These are phyloP conservation scores for Sugiyamaella castrensis DNA, from an alignment of 1,139 yeast genomes.

Conservation along the genomic window DNA sequence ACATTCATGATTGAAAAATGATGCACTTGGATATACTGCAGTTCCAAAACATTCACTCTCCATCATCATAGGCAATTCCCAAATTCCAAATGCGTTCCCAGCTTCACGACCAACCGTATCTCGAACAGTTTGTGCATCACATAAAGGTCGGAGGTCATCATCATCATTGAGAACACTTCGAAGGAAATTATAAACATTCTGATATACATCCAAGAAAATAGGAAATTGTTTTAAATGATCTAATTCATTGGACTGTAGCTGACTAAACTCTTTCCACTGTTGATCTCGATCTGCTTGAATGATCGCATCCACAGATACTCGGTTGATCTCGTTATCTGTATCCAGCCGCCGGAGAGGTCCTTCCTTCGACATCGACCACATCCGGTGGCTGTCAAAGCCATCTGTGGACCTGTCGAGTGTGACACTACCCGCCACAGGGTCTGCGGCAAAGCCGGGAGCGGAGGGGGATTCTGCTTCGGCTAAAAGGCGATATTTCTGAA, in stretches of 20 bases:
- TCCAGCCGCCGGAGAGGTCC: neutral
- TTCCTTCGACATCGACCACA: too few species aligned
- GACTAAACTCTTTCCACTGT: slow-evolving; percentile 38
- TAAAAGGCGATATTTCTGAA: slow-evolving; percentile 19
- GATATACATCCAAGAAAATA: slow-evolving; percentile 49
- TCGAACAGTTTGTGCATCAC: slow-evolving; percentile 46
- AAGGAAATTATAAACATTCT: slow-evolving; percentile 51
- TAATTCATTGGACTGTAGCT: slow-evolving; percentile 55
- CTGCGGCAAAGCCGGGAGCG: too few species aligned
- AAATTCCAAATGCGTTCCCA: slow-evolving; percentile 74
- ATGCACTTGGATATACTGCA: slow-evolving; percentile 63
- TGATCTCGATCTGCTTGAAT: slow-evolving; percentile 28
- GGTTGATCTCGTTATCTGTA: neutral
- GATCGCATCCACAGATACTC: neutral
- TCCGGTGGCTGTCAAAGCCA: too few species aligned
- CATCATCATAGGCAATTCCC: slow-evolving; percentile 49
- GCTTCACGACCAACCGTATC: slow-evolving; percentile 58
- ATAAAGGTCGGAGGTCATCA: slow-evolving; percentile 38
- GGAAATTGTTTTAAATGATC: slow-evolving; percentile 52
- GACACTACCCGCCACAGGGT: too few species aligned
- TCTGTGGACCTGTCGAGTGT: too few species aligned
- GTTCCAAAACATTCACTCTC: slow-evolving; percentile 66
- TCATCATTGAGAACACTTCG: slow-evolving; percentile 41
- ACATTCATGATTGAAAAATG: slow-evolving; percentile 68
- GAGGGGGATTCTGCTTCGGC: too few species aligned